A percentile compares a stretch with the other conserved stretches of the same genome.
Conservation (phyloP, 2,329 filamentous ascomycete genomes). For the Orbilia quercus region DNA sequence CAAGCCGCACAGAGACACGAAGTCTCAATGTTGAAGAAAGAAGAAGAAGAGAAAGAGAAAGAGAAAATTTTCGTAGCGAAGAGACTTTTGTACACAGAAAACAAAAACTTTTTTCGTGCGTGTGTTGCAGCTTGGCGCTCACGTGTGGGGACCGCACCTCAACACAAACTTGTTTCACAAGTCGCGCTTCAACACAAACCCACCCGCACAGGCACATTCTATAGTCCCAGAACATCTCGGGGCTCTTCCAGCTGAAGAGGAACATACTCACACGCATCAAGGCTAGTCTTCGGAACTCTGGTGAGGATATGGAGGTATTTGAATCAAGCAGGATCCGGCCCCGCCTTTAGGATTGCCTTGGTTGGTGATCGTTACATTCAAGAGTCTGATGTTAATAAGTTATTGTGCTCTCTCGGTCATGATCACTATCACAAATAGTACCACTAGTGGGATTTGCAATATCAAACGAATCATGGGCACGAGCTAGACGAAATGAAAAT, state of each 20-base stretch:
- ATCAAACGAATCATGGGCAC: conserved; percentile 33
- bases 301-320: conserved; percentile 4
- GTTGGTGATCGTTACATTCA: conserved; percentile 5
- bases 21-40: conserved; percentile 46
- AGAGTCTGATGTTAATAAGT: not conserved
- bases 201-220: conserved; percentile 3
- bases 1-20: conserved; percentile 58
- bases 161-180: conserved; percentile 26
- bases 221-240: too few species aligned
- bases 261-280: conserved; percentile 15
- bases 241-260: conserved; percentile 26
- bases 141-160: conserved; percentile 32
- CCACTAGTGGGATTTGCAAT: conserved; percentile 19
- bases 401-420: conserved; percentile 14
- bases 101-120: conserved; percentile 25
- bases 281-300: conserved; percentile 8
- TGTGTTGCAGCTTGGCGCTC: conserved; percentile 44
- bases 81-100: conserved; percentile 41
- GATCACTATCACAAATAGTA: conserved; percentile 7
- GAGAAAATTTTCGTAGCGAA: conserved; percentile 37
- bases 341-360: conserved; percentile 31
- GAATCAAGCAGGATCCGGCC: conserved; percentile 1
- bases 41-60: conserved; percentile 57
- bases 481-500: conserved; percentile 52
- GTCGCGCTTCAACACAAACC: conserved; percentile 2